Evolutionary conservation across 2,329 filamentous ascomycete genomes (phyloP).

Genomic region (Seiridium unicorne): DNA sequence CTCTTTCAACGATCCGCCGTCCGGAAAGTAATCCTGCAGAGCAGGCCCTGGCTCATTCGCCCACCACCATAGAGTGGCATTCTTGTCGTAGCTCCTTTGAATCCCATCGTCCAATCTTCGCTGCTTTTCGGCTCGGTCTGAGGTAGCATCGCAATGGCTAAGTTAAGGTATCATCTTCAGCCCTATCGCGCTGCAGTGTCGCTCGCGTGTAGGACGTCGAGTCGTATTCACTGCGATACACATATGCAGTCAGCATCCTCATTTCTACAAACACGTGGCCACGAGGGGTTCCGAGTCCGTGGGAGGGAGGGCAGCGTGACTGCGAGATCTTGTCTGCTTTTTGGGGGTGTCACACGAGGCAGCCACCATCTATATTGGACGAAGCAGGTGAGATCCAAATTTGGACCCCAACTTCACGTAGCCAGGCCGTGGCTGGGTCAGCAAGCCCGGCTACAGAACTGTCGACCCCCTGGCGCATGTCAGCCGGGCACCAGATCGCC

Average conservation of each 20-base stretch:
- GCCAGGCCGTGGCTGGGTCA: neutral
- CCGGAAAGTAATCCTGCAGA: neutral
- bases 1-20: neutral
- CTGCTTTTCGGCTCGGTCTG: neutral
- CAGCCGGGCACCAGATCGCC: too few relatives aligned
- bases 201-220: neutral
- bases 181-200: neutral
- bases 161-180: neutral
- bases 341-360: neutral
- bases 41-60: neutral
- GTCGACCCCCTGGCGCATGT: neutral
- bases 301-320: neutral
- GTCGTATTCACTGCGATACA: neutral
- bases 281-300: neutral
- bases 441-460: neutral
- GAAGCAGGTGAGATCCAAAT: conserved; percentile 10
- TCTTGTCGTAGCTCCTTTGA: neutral
- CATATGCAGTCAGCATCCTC: neutral
- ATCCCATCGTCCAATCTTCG: neutral
- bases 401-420: conserved; percentile 11
- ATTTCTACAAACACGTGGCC: neutral
- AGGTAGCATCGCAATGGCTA: neutral
- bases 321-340: neutral
- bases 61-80: neutral
- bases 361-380: neutral